Percentiles rank a stretch among this genome's conserved stretches.
These are phyloP conservation scores for Ceratocystis colombiana DNA, from an alignment of 2,329 filamentous ascomycete species.

Conservation along the genomic window DNA sequence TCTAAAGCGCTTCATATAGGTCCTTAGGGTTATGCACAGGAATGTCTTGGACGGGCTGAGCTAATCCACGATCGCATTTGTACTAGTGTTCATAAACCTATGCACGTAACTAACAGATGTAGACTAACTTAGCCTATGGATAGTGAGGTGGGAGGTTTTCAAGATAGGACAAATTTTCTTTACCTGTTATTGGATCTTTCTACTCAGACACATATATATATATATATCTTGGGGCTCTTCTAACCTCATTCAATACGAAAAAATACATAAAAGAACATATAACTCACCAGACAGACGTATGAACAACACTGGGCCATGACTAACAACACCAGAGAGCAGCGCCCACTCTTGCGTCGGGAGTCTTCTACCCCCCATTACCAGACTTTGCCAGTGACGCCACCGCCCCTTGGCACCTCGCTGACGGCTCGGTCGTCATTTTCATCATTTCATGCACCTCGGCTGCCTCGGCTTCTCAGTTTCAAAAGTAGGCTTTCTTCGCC, in stretches of 20 bases:
- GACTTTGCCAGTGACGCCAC: conserved; percentile 23
- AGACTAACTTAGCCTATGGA: neutral
- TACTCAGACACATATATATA: too few species aligned
- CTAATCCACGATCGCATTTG: conserved; percentile 4
- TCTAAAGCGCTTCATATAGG: too few species aligned
- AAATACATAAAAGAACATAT: too few species aligned
- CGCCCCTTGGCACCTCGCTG: conserved; percentile 11
- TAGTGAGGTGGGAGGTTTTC: neutral
- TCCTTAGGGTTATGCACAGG: neutral
- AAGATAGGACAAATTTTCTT: neutral
- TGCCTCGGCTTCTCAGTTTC: conserved; percentile 8
- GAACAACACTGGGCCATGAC: neutral
- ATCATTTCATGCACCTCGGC: conserved; percentile 17
- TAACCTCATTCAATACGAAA: too few species aligned
- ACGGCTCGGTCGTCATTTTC: conserved; percentile 15
- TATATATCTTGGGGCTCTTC: too few species aligned
- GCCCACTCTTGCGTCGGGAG: conserved; percentile 22
- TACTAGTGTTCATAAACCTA: conserved; percentile 7
- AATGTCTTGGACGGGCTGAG: neutral
- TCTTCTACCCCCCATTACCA: conserved; percentile 20
- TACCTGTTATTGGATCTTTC: too few species aligned
- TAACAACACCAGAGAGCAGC: neutral
- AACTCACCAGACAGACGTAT: neutral
- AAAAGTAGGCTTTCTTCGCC: neutral
- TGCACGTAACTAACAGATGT: neutral